Evolutionary conservation across 2,329 filamentous ascomycete genomes (phyloP), one percentile per base, ranked within the genome.

Genomic region (Penicillium frequentans): DNA sequence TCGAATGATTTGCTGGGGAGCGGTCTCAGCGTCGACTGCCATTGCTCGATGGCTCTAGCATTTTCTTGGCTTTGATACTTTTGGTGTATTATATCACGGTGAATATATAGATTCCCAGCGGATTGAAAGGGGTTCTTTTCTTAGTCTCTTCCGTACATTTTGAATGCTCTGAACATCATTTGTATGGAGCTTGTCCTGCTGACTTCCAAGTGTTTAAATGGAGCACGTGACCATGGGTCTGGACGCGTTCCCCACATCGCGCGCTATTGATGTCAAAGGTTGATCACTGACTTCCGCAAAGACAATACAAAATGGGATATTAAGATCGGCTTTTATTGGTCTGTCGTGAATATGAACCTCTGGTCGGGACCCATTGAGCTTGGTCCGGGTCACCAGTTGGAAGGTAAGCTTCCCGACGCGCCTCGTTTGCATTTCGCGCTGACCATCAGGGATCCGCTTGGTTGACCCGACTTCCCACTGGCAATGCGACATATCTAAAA

Each of bases 351-450:
- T 37, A 76, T 76, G 74, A 70, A 73, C 57, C 55, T 75, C 51
- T 76, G 74, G 74, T 69, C 73, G 33, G 74, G 74, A 19, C 57
- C 66, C n/a, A 69, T 76, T 57, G 49, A 55, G 29, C 61, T 71
- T 19, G 60, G 67, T 55, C 57, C 58, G 54, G 67, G 64, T 44
- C 62, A 62, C 24, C 64, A 61, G 43, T 65, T 75, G 48, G 67
- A 69, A 67, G 73, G 73, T 70, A 68, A 64, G 26, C n/a, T 50
- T 39, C 26, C 16, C 37, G 16, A 57, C 53, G 57, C 65, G 43
- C 16, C 16, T 48, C n/a, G 24, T 54, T 27, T 31, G 10, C 29
- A 37, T 14, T 23, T 29, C 52, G 43, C 52, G 52, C 63, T 62
- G 50, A 67, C 54, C n/a, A 47, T n/a, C 47, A 75, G 73, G 66